These are phyloP conservation scores for Fusarium sp. DNA, from an alignment of 2,329 filamentous ascomycete genomes.

Conservation along the genomic window DNA sequence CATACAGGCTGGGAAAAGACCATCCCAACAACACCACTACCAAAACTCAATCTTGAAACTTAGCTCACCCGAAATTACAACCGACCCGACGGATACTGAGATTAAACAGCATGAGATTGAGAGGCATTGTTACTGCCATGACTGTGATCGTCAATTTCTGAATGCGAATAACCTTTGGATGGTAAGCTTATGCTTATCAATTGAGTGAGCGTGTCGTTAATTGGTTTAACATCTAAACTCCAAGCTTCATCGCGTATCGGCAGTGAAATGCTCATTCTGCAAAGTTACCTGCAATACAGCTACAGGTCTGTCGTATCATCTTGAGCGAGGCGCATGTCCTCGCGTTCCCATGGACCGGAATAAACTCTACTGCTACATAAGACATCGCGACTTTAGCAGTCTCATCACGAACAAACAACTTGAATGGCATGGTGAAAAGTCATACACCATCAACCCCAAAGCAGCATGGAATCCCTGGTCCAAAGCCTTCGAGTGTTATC, in stretches of 20 bases:
- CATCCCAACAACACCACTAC: not conserved
- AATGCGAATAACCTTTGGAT: constrained; percentile 40
- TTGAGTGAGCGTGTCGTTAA: not conserved
- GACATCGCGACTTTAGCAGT: constrained; percentile 59
- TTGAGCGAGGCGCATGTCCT: constrained; percentile 68
- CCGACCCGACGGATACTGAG: not conserved
- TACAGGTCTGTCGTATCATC: constrained; percentile 66
- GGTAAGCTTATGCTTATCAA: not conserved
- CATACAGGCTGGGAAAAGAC: too few relatives aligned
- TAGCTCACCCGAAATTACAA: not conserved
- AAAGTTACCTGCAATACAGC: constrained; percentile 59
- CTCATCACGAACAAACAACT: constrained; percentile 65
- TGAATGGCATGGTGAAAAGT: constrained; percentile 55
- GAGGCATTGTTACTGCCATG: constrained; percentile 50
- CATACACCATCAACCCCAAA: constrained; percentile 54
- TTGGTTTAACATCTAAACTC: constrained; percentile 66
- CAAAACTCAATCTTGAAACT: constrained; percentile 1
- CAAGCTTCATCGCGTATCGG: constrained; percentile 53
- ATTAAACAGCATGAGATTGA: constrained; percentile 47
- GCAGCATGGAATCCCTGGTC: constrained; percentile 58
- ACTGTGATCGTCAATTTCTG: constrained; percentile 51
- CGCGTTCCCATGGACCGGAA: constrained; percentile 62
- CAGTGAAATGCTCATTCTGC: constrained; percentile 67
- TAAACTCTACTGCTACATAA: constrained; percentile 61
- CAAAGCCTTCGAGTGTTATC: constrained; percentile 40